Evolutionary conservation across 2,329 filamentous ascomycete genomes (phyloP).

Genomic region (Botryotinia calthae): DNA sequence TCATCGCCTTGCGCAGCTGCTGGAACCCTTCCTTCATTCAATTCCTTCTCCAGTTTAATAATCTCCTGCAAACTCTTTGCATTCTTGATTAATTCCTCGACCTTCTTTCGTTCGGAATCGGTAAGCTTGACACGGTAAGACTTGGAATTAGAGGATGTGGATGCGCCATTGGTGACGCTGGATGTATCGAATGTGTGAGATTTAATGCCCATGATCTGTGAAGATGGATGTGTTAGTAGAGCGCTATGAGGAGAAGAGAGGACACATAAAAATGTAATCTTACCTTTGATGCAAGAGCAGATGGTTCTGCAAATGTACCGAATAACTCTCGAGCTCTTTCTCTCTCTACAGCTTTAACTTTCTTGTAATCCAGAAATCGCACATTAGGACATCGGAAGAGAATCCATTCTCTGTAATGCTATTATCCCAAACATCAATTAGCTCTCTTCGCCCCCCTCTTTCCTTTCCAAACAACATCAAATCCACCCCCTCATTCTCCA

Average conservation of each 20-base stretch:
- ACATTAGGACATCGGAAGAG: constrained; percentile 83
- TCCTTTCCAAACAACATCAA: neutral
- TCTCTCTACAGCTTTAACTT: constrained; percentile 85
- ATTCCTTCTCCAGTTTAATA: constrained; percentile 81
- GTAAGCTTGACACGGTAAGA: constrained; percentile 80
- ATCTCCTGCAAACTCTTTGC: constrained; percentile 91
- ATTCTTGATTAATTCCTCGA: constrained; percentile 83
- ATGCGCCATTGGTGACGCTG: constrained; percentile 45
- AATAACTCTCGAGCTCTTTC: constrained; percentile 76
- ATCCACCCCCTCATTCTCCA: neutral
- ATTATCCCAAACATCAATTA: constrained; percentile 20
- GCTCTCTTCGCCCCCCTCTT: neutral
- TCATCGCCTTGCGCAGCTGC: constrained; percentile 58
- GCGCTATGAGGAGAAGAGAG: neutral
- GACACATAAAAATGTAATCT: constrained; percentile 22
- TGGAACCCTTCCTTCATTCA: constrained; percentile 85
- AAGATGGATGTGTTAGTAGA: neutral
- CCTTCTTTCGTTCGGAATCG: constrained; percentile 78
- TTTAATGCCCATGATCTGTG: constrained; percentile 79
- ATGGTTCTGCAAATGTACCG: constrained; percentile 74
- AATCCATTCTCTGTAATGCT: constrained; percentile 92
- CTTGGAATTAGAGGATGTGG: constrained; percentile 52
- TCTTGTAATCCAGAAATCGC: constrained; percentile 87
- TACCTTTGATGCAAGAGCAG: constrained; percentile 72
- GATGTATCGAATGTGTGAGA: constrained; percentile 65